phyloP scores from a whole-genome alignment of 768 basidiomycete genomes.

The Infundibulicybe gibba region DNA sequence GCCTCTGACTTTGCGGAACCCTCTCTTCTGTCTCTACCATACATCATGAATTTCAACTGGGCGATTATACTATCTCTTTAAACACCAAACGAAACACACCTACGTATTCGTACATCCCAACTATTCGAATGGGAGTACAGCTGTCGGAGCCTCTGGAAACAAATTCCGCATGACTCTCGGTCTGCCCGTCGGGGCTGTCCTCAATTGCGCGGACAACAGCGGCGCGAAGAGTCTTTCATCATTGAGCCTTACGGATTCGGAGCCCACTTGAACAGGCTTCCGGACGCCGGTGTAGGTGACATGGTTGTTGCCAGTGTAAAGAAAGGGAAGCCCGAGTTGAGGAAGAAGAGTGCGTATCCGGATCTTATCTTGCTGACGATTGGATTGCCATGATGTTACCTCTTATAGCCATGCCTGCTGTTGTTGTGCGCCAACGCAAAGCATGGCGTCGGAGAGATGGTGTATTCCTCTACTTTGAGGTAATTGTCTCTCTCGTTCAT shows the following conservation, averaged over 20 bases:
- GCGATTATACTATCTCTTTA: not conserved
- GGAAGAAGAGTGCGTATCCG: conserved; percentile 84
- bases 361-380: not conserved
- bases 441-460: conserved; percentile 98
- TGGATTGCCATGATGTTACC: conserved; percentile 6
- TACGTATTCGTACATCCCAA: not conserved
- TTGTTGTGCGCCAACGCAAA: conserved; percentile 97
- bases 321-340: conserved; percentile 99
- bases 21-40: not conserved
- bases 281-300: conserved; percentile 92
- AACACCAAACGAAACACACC: not conserved
- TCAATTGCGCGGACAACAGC: conserved; percentile 99
- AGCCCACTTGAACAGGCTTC: conserved; percentile 94
- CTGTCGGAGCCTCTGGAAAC: conserved; percentile 78
- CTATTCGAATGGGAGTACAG: conserved; percentile 14
- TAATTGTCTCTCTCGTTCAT: conserved; percentile 13
- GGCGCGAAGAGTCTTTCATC: conserved; percentile 95
- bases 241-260: conserved; percentile 97
- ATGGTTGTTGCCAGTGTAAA: conserved; percentile 98
- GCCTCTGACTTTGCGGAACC: not conserved
- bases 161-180: conserved; percentile 95
- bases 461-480: conserved; percentile 98
- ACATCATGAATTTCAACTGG: too few species aligned
- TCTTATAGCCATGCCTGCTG: conserved; percentile 85
- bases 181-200: conserved; percentile 91